phyloP scores from a whole-genome alignment of 2,329 filamentous ascomycete genomes.

The Trichoderma sp. region DNA sequence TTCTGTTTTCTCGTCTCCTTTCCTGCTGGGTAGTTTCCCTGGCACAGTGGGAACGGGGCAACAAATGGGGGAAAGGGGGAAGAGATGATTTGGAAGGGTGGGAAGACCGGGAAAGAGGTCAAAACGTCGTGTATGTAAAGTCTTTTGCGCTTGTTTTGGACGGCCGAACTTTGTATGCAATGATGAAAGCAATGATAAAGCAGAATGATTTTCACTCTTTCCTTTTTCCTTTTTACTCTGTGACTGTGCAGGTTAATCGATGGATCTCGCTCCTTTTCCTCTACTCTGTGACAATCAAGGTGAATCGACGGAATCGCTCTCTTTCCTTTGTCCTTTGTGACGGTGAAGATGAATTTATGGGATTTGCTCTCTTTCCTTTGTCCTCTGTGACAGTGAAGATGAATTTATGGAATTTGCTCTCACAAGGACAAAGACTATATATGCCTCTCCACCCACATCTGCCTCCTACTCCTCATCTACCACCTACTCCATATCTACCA shows the following conservation, averaged over 20 bases:
- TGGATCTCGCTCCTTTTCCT: background rate
- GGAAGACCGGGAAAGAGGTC: background rate
- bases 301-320: background rate
- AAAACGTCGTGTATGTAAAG: constrained; percentile 20
- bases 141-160: constrained; percentile 19
- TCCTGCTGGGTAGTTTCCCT: background rate
- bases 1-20: background rate
- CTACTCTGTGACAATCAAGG: too few species aligned
- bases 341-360: too few species aligned
- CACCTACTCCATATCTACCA: too few species aligned
- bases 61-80: background rate
- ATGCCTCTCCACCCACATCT: too few species aligned
- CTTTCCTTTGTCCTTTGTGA: background rate
- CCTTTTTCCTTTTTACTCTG: background rate
- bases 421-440: too few species aligned
- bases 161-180: constrained; percentile 21
- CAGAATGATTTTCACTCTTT: background rate
- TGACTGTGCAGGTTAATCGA: background rate
- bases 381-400: too few species aligned
- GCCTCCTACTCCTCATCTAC: too few species aligned
- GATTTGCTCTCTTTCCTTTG: too few species aligned
- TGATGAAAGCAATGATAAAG: constrained; percentile 29
- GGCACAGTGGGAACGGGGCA: background rate
- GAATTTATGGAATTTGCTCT: too few species aligned
- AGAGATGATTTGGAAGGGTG: background rate